Evolutionary conservation across 2,329 filamentous ascomycete species (phyloP).

Genomic region (Fusarium equiseti): DNA sequence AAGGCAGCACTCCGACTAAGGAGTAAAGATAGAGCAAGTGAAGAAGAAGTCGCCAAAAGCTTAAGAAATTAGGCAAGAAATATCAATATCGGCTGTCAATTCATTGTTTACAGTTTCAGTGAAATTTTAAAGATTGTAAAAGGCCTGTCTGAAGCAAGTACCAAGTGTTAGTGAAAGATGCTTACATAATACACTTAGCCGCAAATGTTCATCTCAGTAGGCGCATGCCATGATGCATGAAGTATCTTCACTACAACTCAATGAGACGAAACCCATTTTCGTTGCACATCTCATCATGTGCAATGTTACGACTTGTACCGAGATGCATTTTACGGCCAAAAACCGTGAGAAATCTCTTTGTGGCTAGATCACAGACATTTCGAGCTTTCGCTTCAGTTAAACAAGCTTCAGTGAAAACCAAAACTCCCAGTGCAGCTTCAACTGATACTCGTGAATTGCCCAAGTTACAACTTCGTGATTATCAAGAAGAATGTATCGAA

Average conservation of each 20-base stretch:
- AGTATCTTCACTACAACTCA: conserved; percentile 10
- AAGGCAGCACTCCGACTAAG: conserved; percentile 13
- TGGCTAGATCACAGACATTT: conserved; percentile 21
- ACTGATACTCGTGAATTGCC: conserved; percentile 29
- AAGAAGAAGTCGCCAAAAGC: neutral
- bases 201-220: neutral
- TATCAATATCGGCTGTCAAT: conserved; percentile 7
- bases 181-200: conserved; percentile 37
- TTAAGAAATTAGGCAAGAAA: neutral
- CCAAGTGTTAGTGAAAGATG: conserved; percentile 15
- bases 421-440: conserved; percentile 26
- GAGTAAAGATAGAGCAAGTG: conserved; percentile 4
- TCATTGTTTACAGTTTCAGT: conserved; percentile 11
- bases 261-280: conserved; percentile 13
- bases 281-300: conserved; percentile 50
- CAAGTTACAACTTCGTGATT: conserved; percentile 76
- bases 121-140: neutral
- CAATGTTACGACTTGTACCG: conserved; percentile 52
- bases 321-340: conserved; percentile 46
- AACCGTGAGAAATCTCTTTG: conserved; percentile 16
- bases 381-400: conserved; percentile 43
- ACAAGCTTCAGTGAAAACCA: neutral
- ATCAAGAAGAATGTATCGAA: conserved; percentile 92
- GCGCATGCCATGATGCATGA: neutral
- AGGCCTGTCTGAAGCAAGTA: neutral